Conservation (phyloP, 495 filamentous ascomycete genomes). For the Lasiosphaeria ovina region DNA sequence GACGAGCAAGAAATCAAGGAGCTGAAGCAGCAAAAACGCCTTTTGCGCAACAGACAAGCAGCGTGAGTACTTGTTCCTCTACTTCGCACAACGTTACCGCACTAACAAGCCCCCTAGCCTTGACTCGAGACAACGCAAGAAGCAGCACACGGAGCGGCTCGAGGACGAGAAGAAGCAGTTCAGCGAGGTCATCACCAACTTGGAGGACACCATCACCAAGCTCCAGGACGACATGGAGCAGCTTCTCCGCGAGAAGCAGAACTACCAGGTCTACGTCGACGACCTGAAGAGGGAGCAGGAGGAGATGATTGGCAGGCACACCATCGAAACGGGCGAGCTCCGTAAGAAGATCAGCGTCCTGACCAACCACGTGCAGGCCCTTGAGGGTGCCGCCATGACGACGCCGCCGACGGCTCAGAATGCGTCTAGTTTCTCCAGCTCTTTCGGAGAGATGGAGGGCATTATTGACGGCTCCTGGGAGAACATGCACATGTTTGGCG, state of each 20-base stretch:
- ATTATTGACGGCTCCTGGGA: conserved; percentile 83
- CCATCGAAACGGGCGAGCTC: conserved; percentile 88
- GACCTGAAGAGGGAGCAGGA: conserved; percentile 82
- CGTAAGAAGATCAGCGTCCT: conserved; percentile 93
- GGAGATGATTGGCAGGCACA: conserved; percentile 84
- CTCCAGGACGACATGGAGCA: conserved; percentile 66
- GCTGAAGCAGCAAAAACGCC: conserved; percentile 95
- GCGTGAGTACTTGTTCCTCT: conserved; percentile 62
- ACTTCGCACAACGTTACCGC: conserved; percentile 18
- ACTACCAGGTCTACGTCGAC: conserved; percentile 72
- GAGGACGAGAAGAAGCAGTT: conserved; percentile 96
- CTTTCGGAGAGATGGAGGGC: conserved; percentile 78
- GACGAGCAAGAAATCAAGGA: conserved; percentile 97
- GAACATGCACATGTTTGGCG: conserved; percentile 70
- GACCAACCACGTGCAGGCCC: conserved; percentile 76
- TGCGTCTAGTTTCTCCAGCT: conserved; percentile 61
- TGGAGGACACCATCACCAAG: conserved; percentile 76
- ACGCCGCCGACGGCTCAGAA: conserved; percentile 52
- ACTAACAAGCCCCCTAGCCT: conserved; percentile 59
- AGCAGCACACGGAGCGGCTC: conserved; percentile 94
- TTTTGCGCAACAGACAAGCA: conserved; percentile 92
- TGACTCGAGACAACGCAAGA: conserved; percentile 96
- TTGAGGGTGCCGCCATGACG: conserved; percentile 60
- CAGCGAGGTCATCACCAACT: conserved; percentile 65
- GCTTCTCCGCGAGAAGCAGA: conserved; percentile 64